Base-by-base conservation (phyloP, 192 early-diverging fungal species). In the Rhizoclosmatium globosum region DNA sequence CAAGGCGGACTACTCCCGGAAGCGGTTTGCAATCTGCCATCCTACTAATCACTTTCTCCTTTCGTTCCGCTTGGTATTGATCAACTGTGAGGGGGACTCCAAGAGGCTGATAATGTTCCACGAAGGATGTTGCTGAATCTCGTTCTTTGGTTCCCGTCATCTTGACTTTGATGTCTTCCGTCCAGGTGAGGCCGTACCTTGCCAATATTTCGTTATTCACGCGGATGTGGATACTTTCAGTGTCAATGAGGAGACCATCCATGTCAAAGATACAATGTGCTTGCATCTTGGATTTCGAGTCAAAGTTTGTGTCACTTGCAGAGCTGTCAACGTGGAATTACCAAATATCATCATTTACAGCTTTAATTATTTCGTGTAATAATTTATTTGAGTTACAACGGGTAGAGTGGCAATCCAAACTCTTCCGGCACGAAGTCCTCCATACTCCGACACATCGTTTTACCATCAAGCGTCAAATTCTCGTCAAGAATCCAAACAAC, bases 151-250 rank as follows among this genome's bases (percentile, higher is more conserved):
- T 39, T 56, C 69, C 69, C n/a, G n/a, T n/a, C 67, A 68, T 68
- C 31, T 72, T n/a, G 65, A 45, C 67, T 73, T 88, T 88, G 19
- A 87, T 45, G 2, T 64, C 72, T 86, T 83, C 85, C 4, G 60
- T 73, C 50, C 73, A 85, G 15, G 13, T 74, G 21, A 72, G 77
- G 50, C 94, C 92, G 77, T 90, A 93, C 68, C 92, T 92, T 56
- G 82, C 88, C 39, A 97, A 83, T 66, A 98, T 92, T 58, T 91
- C 87, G 31, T 92, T 88, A 11, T 94, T 94, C 21, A 96, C 95
- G 74, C 93, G 84, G 4, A 94, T 92, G 84, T 98, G 97, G n/a
- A n/a, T n/a, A n/a, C n/a, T n/a, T n/a, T 94, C 95, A 78, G 95
- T 94, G 11, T 81, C 80, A 6, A 68, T 7, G 7, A 85, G 83